phyloP scores from a whole-genome alignment of 108 stramenopile genomes.

The Fragilaria crotonensis region DNA sequence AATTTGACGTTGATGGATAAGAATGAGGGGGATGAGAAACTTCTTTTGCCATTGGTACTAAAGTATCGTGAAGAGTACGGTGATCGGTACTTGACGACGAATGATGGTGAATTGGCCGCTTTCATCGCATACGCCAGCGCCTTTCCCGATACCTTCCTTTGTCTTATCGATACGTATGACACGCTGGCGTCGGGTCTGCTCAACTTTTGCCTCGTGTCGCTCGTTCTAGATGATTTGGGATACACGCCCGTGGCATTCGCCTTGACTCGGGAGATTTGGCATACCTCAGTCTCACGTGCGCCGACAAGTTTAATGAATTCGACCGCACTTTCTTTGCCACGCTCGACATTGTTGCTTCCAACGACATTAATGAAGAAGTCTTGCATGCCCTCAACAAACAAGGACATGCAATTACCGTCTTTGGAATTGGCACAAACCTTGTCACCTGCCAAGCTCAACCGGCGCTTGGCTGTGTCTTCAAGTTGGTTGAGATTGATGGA shows the following conservation, averaged over 20 bases:
- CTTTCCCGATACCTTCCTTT: slow-evolving; percentile 89
- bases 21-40: slow-evolving; percentile 18
- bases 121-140: slow-evolving; percentile 94
- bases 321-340: slow-evolving; percentile 46
- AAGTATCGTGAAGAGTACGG: slow-evolving; percentile 42
- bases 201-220: slow-evolving; percentile 89
- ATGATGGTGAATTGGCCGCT: slow-evolving; percentile 94
- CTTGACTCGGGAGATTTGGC: slow-evolving; percentile 95
- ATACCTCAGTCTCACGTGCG: slow-evolving; percentile 64
- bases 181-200: slow-evolving; percentile 87
- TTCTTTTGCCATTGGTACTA: slow-evolving; percentile 40
- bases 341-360: slow-evolving; percentile 89
- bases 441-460: slow-evolving; percentile 99
- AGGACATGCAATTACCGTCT: slow-evolving; percentile 91
- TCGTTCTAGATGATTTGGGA: slow-evolving; percentile 87
- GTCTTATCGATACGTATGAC: slow-evolving; percentile 98
- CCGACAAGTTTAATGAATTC: slow-evolving; percentile 39
- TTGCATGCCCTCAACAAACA: slow-evolving; percentile 63
- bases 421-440: slow-evolving; percentile 96
- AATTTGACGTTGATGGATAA: slow-evolving; percentile 30
- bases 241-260: slow-evolving; percentile 87
- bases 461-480: slow-evolving; percentile 98
- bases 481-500: slow-evolving; percentile 83
- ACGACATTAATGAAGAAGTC: slow-evolving; percentile 95
- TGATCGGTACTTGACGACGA: slow-evolving; percentile 40